Evolutionary conservation across 1,284 basidiomycete species (phyloP), one percentile per base, ranked within the genome.

Genomic region (Pseudomicrostroma phylloplanum): DNA sequence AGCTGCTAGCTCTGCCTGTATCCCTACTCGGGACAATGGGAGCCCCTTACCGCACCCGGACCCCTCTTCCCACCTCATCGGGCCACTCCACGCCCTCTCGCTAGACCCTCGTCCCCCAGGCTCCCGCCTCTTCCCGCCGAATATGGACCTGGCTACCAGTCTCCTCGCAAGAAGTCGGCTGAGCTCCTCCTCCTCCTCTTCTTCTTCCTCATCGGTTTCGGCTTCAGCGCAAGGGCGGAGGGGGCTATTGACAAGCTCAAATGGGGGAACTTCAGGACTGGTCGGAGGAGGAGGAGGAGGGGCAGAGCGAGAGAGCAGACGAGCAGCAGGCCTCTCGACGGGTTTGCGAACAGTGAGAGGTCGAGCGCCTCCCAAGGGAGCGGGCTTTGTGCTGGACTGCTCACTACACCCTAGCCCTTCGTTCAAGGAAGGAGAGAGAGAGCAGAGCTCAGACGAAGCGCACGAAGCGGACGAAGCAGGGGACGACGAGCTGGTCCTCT

Each of bases 151-250:
- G 23, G 26, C 13, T 2, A 54, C n/a, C 6, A 54, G 51, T 26
- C 51, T 54, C 21, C 51, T 54, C 21, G 51, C 51, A 15, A 21
- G 51, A 25, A 54, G 51, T 54, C 46, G 51, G 8, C 17, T n/a
- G 12, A 12, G 17, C 6, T 48, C 15, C 12, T 17, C 43, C 17
- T 21, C 17, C 17, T 17, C 43, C 12, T n/a, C 17, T 48, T 21
- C 43, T 3, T 48, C 43, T 6, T 48, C 17, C 6, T 17, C 17
- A 21, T 48, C 17, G 21, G 43, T 17, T 6, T 48, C 17, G n/a
- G 41, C 11, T 6, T 48, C 17, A 4, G 17, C 43, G 43, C 43
- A 21, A 48, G 43, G 12, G 43, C 43, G 43, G 6, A 48, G 43
- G 43, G 43, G 43, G 12, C 3, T 17, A 13, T n/a, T 13, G 43